Evolutionary conservation across 2,329 filamentous ascomycete species (phyloP), one percentile per base, ranked within the genome.

Genomic region (Pseudogymnoascus sp.): DNA sequence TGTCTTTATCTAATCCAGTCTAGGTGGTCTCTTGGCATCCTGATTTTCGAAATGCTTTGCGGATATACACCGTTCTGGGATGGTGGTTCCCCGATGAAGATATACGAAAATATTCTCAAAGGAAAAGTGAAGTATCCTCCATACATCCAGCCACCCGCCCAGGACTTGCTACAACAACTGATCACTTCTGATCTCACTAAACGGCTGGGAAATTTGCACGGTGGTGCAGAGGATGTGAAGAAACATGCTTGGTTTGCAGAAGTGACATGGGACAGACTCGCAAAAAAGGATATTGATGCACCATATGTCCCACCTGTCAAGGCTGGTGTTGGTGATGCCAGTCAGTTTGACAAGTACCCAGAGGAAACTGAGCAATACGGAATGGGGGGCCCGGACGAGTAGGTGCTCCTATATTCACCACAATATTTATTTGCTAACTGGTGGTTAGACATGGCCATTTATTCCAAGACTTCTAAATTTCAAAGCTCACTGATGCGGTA

Each of bases 61-160:
- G 94, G 94, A 26, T 99, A 96, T 75, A 99, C 94, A 4, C 94
- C 94, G 4, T 99, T 99, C 78, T 99, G 94, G 92, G 94, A 99
- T 73, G 90, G 89, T 68, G 94, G 92, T 60, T 96, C 90, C 45
- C 92, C 94, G 2, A 95, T 99, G 84, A 96, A 96, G 76, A 99
- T 99, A 70, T 99, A 99, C 76, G 94, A 99, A 77, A 99, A 99
- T 73, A 99, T 99, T 69, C 82, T 99, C 65, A 92, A 91, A 70
- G 94, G 92, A 62, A 87, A 89, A 68, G 89, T 99, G 74, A 97
- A 96, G 76, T 99, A 97, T 72, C 94, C 94, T 59, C 87, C 89
- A 5, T 99, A 97, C 73, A 89, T 99, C 69, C 90, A 97, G 71
- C 85, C 88, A 1, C 94, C 97, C 71, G 94, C 94, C 0, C 91